Conservation (phyloP, 495 filamentous ascomycete species). For the Tuber brumale region DNA sequence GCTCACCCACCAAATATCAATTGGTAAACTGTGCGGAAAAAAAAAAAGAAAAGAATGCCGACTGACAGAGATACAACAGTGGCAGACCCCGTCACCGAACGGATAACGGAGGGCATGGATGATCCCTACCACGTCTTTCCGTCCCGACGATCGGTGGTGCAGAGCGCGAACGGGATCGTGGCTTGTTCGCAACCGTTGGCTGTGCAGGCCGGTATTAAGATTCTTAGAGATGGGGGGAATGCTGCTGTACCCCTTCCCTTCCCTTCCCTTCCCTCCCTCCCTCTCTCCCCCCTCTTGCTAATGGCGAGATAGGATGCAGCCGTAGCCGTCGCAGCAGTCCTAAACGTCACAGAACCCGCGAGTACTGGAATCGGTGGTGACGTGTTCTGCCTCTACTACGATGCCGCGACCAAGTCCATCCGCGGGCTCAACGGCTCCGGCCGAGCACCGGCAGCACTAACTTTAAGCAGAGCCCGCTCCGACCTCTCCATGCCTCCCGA, state of each 20-base stretch:
- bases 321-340: constrained; percentile 77
- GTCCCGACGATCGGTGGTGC: constrained; percentile 82
- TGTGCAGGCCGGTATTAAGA: constrained; percentile 73
- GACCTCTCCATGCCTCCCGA: constrained; percentile 51
- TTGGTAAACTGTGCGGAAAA: background rate
- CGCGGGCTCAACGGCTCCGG: constrained; percentile 88
- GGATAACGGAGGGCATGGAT: background rate
- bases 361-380: constrained; percentile 97
- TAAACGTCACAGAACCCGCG: constrained; percentile 90
- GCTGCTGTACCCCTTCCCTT: constrained; percentile 54
- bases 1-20: background rate
- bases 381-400: constrained; percentile 95
- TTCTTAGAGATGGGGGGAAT: constrained; percentile 83
- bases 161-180: constrained; percentile 89
- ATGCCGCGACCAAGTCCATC: constrained; percentile 71
- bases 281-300: constrained; percentile 4
- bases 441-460: constrained; percentile 62
- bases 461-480: constrained; percentile 61
- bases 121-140: constrained; percentile 53
- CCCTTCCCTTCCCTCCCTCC: background rate
- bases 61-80: background rate
- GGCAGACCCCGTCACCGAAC: background rate
- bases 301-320: constrained; percentile 69
- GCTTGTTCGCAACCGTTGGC: constrained; percentile 87
- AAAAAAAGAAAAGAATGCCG: background rate